phyloP scores from a whole-genome alignment of 2,329 filamentous ascomycete species.

The Verticillium nubilum region DNA sequence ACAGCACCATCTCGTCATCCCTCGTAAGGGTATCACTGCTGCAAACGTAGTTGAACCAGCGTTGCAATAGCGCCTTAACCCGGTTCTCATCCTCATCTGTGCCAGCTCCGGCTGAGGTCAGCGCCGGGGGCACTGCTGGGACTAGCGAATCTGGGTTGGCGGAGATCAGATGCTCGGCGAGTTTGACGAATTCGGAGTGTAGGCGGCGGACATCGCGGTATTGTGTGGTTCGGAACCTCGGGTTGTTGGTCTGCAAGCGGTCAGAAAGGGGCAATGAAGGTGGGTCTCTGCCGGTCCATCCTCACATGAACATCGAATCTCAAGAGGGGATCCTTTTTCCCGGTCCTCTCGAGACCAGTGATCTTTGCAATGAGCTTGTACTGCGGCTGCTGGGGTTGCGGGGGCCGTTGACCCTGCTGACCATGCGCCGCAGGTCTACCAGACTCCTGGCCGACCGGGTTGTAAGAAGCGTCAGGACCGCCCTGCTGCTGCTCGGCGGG shows the following conservation, averaged over 20 bases:
- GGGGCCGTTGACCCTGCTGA: slow-evolving; percentile 44
- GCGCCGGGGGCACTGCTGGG: slow-evolving; percentile 87
- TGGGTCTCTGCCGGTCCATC: slow-evolving; percentile 2
- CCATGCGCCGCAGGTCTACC: slow-evolving; percentile 5
- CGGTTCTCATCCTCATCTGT: slow-evolving; percentile 92
- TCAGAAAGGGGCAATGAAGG: neutral
- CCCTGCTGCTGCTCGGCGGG: slow-evolving; percentile 10
- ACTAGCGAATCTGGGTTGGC: slow-evolving; percentile 96
- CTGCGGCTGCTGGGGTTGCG: slow-evolving; percentile 55
- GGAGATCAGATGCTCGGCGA: slow-evolving; percentile 93
- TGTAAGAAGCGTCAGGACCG: slow-evolving; percentile 13
- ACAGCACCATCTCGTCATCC: slow-evolving; percentile 95
- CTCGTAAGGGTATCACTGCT: slow-evolving; percentile 87
- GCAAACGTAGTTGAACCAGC: slow-evolving; percentile 93
- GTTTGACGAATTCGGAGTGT: slow-evolving; percentile 92
- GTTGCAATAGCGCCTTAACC: slow-evolving; percentile 83
- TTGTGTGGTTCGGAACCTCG: slow-evolving; percentile 94
- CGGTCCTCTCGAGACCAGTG: slow-evolving; percentile 84
- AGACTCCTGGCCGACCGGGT: slow-evolving; percentile 17
- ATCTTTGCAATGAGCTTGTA: slow-evolving; percentile 93
- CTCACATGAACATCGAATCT: slow-evolving; percentile 95
- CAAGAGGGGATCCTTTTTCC: slow-evolving; percentile 91
- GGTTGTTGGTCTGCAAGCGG: slow-evolving; percentile 82
- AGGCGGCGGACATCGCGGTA: slow-evolving; percentile 95
- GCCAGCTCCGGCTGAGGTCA: slow-evolving; percentile 88